Base-by-base conservation (phyloP, 306 rosid species). In the Coriaria nepalensis region DNA sequence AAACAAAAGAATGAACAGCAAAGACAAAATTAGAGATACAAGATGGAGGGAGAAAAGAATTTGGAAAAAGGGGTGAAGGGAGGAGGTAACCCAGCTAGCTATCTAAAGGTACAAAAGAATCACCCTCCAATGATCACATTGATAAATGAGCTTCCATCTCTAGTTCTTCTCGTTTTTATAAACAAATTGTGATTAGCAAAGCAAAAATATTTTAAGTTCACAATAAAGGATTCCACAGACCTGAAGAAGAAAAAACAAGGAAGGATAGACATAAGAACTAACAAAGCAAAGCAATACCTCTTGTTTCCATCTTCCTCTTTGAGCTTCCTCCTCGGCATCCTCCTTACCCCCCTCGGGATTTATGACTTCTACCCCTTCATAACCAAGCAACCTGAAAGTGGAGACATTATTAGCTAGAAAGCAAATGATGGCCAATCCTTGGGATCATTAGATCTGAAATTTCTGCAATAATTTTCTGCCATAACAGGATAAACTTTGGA, bases 321-420 rank as follows among this genome's bases (percentile, higher is more conserved):
- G 72, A 61, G 83, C 79, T 76, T 87, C 96, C 67, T 78, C 93
- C 50, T 73, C 94, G 35, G 79, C 94, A 50, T 87, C 96, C 43
- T 83, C 96, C 70, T 83, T 73, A 38, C 96, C 94, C 52, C 96
- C 94, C 12, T 87, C 94, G 10, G 94, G 96, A 76, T 87, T 83
- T 53, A 87, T 80, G 37, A 87, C 93, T 74, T 87, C 94, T 8
- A 87, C 79, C 58, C 94, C 94, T 73, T 87, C 96, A 56, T 75
- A 66, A 60, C 94, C 94, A 48, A 77, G 80, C 63, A 82, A 48
- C 66, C 96, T 82, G 57, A 29, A 52, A 59, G 44, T 44, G 68
- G 61, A 35, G 44, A 20, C 29, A 20, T 20, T 20, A 20, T 20
- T 20, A 20, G 29, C 29, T 20, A 20, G 29, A 20, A 20, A 20